Evolutionary conservation across 345 rosid genomes (phyloP).

Genomic region (Eutrema yunnanense): DNA sequence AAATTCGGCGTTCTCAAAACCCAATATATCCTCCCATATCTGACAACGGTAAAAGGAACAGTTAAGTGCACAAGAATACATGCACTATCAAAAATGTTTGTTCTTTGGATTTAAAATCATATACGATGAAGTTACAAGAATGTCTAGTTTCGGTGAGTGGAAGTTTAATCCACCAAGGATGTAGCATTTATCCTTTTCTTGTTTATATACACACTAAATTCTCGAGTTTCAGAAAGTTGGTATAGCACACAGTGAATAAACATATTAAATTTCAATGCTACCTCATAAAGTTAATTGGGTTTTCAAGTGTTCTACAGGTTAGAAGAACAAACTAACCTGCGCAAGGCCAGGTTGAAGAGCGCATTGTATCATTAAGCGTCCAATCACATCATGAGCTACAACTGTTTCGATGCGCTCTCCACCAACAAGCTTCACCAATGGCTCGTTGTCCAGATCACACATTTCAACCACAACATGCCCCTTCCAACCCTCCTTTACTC

Average conservation of each 20-base stretch:
- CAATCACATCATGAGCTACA: constrained; percentile 95
- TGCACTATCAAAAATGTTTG: too few species aligned
- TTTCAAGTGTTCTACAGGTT: too few species aligned
- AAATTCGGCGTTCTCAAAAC: constrained; percentile 85
- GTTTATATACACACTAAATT: too few species aligned
- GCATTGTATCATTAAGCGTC: constrained; percentile 93
- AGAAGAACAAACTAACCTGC: constrained; percentile 41
- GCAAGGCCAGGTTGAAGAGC: constrained; percentile 95
- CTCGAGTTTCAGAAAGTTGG: too few species aligned
- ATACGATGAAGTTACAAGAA: too few species aligned
- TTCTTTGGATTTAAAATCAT: too few species aligned
- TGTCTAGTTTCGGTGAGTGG: too few species aligned
- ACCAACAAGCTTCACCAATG: constrained; percentile 93
- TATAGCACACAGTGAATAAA: too few species aligned
- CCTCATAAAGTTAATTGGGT: not conserved
- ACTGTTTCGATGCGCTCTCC: constrained; percentile 88
- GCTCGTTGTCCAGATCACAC: constrained; percentile 95
- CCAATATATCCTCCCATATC: constrained; percentile 97
- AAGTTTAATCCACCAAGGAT: too few species aligned
- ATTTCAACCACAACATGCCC: constrained; percentile 97
- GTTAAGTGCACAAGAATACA: not conserved
- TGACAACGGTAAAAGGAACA: constrained; percentile 16
- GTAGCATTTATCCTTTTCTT: too few species aligned
- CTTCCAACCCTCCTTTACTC: constrained; percentile 76
- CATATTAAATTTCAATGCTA: too few species aligned